A percentile compares a stretch with the other conserved stretches of the same genome.
These are phyloP conservation scores for Astrocystis sublimbata DNA, from an alignment of 495 filamentous ascomycete species.

Conservation along the genomic window DNA sequence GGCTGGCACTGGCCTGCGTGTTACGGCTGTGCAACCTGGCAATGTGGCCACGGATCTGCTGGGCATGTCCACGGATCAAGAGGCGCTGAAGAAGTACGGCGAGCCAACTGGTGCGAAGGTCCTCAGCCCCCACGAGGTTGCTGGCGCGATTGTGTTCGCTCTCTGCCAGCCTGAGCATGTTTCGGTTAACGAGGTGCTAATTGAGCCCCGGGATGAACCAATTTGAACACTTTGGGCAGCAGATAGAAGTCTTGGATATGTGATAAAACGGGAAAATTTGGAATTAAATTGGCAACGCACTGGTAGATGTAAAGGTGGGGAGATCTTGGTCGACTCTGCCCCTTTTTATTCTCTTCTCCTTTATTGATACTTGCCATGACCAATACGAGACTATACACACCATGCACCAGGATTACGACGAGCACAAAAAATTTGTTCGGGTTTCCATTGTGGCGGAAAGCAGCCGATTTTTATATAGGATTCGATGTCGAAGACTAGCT, in stretches of 20 bases:
- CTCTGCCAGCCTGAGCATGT: constrained; percentile 64
- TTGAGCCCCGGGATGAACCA: constrained; percentile 71
- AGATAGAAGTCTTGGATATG: neutral
- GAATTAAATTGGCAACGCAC: too few species aligned
- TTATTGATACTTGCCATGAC: too few species aligned
- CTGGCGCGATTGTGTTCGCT: constrained; percentile 63
- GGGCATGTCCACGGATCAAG: constrained; percentile 63
- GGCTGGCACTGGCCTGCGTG: constrained; percentile 61
- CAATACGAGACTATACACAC: too few species aligned
- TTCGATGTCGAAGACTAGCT: too few species aligned
- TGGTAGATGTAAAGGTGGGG: too few species aligned
- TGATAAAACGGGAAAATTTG: neutral
- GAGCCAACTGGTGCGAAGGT: constrained; percentile 66
- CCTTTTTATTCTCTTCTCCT: too few species aligned
- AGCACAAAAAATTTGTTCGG: too few species aligned
- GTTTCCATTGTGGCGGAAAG: too few species aligned
- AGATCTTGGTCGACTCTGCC: too few species aligned
- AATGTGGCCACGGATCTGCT: constrained; percentile 66
- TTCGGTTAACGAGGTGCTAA: constrained; percentile 69
- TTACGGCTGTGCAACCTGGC: constrained; percentile 67
- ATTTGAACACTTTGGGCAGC: constrained; percentile 42
- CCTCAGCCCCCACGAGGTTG: constrained; percentile 63
- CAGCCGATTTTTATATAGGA: too few species aligned
- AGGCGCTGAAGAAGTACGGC: constrained; percentile 70
- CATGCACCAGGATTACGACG: too few species aligned